These are phyloP conservation scores for Geotrichum restrictum DNA, from an alignment of 1,139 yeast genomes.

Conservation along the genomic window DNA sequence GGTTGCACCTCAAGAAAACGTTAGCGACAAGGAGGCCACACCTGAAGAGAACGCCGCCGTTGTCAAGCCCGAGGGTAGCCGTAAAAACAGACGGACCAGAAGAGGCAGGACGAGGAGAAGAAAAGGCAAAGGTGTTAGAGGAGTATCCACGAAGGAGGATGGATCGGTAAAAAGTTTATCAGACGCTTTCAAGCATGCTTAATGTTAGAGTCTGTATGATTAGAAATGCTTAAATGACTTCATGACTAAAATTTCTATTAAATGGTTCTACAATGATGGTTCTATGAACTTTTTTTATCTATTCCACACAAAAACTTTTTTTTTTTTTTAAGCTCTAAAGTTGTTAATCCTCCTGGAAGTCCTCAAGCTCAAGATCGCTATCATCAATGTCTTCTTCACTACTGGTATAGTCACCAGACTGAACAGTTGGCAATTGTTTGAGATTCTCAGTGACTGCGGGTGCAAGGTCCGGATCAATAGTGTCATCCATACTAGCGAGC, in stretches of 20 bases:
- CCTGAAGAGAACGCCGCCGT: neutral
- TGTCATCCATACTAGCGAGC: constrained; percentile 27
- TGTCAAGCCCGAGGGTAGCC: neutral
- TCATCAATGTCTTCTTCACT: constrained; percentile 28
- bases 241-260: too few species aligned
- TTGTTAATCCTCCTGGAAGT: constrained; percentile 22
- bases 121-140: neutral
- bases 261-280: neutral
- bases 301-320: neutral
- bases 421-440: constrained; percentile 40
- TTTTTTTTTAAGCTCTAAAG: neutral
- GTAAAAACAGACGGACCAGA: neutral
- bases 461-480: constrained; percentile 34
- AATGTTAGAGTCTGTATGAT: neutral
- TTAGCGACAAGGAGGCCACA: neutral
- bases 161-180: neutral
- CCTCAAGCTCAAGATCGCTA: constrained; percentile 20
- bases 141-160: neutral
- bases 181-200: neutral
- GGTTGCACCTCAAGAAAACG: too few species aligned
- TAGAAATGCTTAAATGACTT: neutral
- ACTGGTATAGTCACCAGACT: constrained; percentile 29
- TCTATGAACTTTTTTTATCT: too few species aligned
- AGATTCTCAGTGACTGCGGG: constrained; percentile 31
- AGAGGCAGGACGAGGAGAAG: neutral